These are phyloP conservation scores for Bacidia gigantensis DNA, from an alignment of 495 filamentous ascomycete genomes.

Conservation along the genomic window DNA sequence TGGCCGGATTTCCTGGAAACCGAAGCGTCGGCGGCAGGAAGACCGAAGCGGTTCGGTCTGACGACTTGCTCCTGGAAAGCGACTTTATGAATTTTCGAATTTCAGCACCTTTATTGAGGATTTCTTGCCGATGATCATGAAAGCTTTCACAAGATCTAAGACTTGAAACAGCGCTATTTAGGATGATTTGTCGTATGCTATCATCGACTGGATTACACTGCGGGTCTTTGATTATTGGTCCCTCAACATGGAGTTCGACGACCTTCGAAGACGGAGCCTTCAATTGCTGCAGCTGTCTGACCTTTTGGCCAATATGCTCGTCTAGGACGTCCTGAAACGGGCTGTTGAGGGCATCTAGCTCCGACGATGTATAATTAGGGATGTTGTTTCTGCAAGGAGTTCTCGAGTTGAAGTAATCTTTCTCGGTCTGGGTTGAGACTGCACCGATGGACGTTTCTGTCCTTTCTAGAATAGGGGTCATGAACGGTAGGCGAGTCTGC, in stretches of 20 bases:
- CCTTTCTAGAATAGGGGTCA: slow-evolving; percentile 94
- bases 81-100: slow-evolving; percentile 68
- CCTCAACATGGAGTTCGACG: slow-evolving; percentile 26
- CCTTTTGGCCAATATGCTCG: slow-evolving; percentile 17
- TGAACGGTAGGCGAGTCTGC: slow-evolving; percentile 85
- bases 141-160: slow-evolving; percentile 65
- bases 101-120: slow-evolving; percentile 49
- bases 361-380: slow-evolving; percentile 30
- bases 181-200: slow-evolving; percentile 54
- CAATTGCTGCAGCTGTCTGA: slow-evolving; percentile 5
- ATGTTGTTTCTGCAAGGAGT: slow-evolving; percentile 47
- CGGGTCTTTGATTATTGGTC: slow-evolving; percentile 61
- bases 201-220: slow-evolving; percentile 84
- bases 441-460: slow-evolving; percentile 74
- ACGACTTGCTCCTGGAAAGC: slow-evolving; percentile 45
- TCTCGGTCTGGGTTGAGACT: slow-evolving; percentile 39
- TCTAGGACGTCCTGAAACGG: slow-evolving; percentile 50
- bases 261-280: slow-evolving; percentile 1
- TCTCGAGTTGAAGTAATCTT: slow-evolving; percentile 50
- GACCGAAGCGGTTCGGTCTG: slow-evolving; percentile 46
- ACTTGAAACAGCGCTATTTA: slow-evolving; percentile 54
- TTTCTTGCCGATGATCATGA: slow-evolving; percentile 46
- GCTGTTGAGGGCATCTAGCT: slow-evolving; percentile 50
- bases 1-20: slow-evolving; percentile 42
- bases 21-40: slow-evolving; percentile 48